These are phyloP conservation scores for Lentinus polychrous DNA, from an alignment of 1,284 basidiomycete genomes.

Conservation along the genomic window DNA sequence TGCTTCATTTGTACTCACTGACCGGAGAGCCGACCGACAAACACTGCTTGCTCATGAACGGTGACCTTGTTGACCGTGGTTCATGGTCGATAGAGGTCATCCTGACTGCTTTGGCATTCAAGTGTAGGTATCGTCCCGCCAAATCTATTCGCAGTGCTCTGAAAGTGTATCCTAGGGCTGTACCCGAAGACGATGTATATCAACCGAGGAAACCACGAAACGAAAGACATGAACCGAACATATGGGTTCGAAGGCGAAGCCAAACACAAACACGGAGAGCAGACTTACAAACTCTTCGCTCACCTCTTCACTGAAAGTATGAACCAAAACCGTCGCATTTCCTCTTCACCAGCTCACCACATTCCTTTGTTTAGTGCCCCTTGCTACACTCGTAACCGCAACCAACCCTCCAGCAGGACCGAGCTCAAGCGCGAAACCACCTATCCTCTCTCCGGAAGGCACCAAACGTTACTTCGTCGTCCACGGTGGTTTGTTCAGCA, in stretches of 20 bases:
- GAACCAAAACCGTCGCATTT: slow-evolving; percentile 20
- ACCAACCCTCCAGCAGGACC: slow-evolving; percentile 51
- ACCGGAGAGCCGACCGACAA: slow-evolving; percentile 80
- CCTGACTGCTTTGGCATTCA: slow-evolving; percentile 90
- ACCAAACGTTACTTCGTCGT: slow-evolving; percentile 92
- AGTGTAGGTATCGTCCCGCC: slow-evolving; percentile 55
- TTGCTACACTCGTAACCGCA: slow-evolving; percentile 81
- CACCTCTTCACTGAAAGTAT: slow-evolving; percentile 85
- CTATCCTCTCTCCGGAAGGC: slow-evolving; percentile 80
- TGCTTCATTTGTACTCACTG: slow-evolving; percentile 81
- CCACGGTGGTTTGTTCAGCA: slow-evolving; percentile 94
- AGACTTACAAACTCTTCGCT: slow-evolving; percentile 89
- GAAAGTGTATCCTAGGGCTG: slow-evolving; percentile 50
- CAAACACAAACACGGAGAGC: slow-evolving; percentile 91
- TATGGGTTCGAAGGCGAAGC: slow-evolving; percentile 98
- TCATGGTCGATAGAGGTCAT: slow-evolving; percentile 98
- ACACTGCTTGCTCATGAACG: slow-evolving; percentile 89
- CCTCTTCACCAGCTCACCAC: not conserved
- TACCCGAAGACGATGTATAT: slow-evolving; percentile 85
- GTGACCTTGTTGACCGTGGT: slow-evolving; percentile 95
- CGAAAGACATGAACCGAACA: slow-evolving; percentile 84
- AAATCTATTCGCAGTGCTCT: not conserved
- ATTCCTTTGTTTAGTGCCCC: slow-evolving; percentile 56
- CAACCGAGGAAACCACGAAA: slow-evolving; percentile 97
- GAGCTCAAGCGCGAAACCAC: slow-evolving; percentile 21